Percentiles rank a stretch among this genome's conserved stretches.
Evolutionary conservation across 805 yeast genomes (phyloP).

Genomic region (Zygosaccharomyces gambellarensis): DNA sequence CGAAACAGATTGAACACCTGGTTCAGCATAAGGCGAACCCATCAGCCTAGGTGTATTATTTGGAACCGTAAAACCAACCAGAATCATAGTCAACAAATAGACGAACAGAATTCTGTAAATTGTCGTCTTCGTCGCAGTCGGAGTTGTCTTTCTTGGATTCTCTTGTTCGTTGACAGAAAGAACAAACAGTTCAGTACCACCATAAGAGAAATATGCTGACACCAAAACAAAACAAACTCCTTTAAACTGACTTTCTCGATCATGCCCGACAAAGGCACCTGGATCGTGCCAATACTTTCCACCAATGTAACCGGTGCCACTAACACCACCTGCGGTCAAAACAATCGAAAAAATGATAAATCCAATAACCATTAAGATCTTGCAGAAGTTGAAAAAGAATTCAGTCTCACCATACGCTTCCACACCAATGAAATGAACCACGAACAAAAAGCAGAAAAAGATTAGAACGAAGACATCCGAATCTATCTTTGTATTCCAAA

Average conservation of each 20-base stretch:
- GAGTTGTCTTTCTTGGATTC: constrained; percentile 55
- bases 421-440: constrained; percentile 55
- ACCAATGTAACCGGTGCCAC: constrained; percentile 53
- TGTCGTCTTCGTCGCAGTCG: constrained; percentile 60
- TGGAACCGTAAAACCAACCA: constrained; percentile 61
- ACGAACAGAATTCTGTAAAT: constrained; percentile 59
- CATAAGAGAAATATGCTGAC: constrained; percentile 59
- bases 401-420: constrained; percentile 69
- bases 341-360: constrained; percentile 53
- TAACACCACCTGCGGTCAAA: constrained; percentile 55
- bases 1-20: constrained; percentile 54
- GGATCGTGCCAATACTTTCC: constrained; percentile 56
- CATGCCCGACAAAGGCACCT: constrained; percentile 39
- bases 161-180: constrained; percentile 63
- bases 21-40: constrained; percentile 38
- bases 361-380: constrained; percentile 55
- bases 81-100: constrained; percentile 48
- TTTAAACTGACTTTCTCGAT: constrained; percentile 42
- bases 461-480: constrained; percentile 55
- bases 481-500: constrained; percentile 44
- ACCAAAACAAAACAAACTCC: constrained; percentile 62
- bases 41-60: constrained; percentile 46
- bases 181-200: constrained; percentile 63
- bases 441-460: constrained; percentile 47
- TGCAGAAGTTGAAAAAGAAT: constrained; percentile 49